phyloP scores from a whole-genome alignment of 805 yeast species.

The Candida silvicultrix region DNA sequence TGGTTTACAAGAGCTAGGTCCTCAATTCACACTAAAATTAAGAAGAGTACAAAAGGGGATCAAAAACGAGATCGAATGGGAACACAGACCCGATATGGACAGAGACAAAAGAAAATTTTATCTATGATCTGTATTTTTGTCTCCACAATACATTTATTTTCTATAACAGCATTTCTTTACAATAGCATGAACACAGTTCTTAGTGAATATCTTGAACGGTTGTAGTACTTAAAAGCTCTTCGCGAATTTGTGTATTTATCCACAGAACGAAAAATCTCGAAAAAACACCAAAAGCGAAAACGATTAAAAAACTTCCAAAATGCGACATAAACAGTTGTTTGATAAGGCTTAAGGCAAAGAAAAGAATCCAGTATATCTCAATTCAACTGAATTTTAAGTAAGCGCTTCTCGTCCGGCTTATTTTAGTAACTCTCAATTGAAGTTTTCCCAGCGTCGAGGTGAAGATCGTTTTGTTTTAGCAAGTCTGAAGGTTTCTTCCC shows the following conservation, averaged over 20 bases:
- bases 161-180: background rate
- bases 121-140: constrained; percentile 33
- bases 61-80: constrained; percentile 92
- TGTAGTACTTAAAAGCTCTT: background rate
- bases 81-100: constrained; percentile 94
- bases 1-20: constrained; percentile 94
- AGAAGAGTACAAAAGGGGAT: constrained; percentile 89
- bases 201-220: background rate
- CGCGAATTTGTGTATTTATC: background rate
- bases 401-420: background rate
- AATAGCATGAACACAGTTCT: background rate
- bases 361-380: background rate
- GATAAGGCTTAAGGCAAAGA: background rate
- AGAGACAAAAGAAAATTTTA: constrained; percentile 91
- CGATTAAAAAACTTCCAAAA: background rate
- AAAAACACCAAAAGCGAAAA: background rate
- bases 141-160: background rate
- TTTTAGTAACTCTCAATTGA: background rate
- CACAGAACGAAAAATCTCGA: background rate
- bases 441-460: background rate
- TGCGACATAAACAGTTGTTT: background rate
- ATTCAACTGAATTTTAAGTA: background rate
- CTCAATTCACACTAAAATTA: constrained; percentile 87
- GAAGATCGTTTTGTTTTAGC: background rate
- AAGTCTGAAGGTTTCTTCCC: background rate